These are phyloP conservation scores for Exophiala lecanii-corni DNA, from an alignment of 2,329 filamentous ascomycete genomes.

Conservation along the genomic window DNA sequence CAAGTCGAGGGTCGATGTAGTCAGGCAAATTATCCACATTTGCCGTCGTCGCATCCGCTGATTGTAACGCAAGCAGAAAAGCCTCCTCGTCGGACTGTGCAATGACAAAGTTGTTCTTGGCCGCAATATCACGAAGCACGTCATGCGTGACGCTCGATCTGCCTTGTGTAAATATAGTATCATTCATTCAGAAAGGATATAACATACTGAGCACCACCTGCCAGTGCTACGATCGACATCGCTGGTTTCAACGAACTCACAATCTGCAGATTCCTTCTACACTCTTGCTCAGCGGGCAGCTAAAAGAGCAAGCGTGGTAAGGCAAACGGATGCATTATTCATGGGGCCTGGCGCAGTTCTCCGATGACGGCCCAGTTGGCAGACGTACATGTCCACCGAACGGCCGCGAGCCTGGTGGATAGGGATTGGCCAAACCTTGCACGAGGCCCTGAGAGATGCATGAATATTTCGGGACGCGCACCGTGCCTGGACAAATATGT, in stretches of 20 bases:
- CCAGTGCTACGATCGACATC: constrained; percentile 26
- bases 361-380: no score
- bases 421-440: no score
- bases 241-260: background rate
- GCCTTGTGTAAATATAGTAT: background rate
- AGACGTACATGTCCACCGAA: no score
- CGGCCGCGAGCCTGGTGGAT: no score
- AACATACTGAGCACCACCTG: constrained; percentile 19
- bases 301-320: no score
- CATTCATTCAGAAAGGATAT: background rate
- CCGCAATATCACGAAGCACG: constrained; percentile 23
- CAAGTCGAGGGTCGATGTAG: constrained; percentile 35
- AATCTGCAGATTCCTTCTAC: background rate
- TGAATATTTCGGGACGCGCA: no score
- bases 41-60: constrained; percentile 26
- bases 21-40: constrained; percentile 33
- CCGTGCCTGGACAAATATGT: no score
- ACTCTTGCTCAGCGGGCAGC: no score
- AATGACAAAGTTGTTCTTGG: constrained; percentile 20
- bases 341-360: no score
- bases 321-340: no score
- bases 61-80: constrained; percentile 30
- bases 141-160: constrained; percentile 24
- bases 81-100: constrained; percentile 21
- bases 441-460: no score